Conservation (phyloP, 2,329 filamentous ascomycete species). For the Aspergillus sp. region DNA sequence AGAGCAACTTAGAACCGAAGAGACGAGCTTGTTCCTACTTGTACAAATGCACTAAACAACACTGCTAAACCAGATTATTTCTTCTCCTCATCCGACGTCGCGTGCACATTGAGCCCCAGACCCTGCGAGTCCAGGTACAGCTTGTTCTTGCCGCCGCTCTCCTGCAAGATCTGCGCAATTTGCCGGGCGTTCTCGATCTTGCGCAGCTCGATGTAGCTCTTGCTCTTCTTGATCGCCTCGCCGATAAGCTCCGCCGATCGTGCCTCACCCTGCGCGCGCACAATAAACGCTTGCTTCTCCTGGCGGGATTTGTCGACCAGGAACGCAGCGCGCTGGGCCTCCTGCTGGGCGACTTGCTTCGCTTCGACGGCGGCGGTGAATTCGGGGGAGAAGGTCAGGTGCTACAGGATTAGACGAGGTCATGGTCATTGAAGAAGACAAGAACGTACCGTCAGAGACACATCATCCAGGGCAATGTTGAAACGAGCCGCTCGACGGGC, state of each 20-base stretch:
- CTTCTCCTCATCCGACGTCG: constrained; percentile 18
- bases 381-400: constrained; percentile 60
- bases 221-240: constrained; percentile 98
- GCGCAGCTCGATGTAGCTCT: constrained; percentile 91
- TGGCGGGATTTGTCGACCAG: constrained; percentile 97
- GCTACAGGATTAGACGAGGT: constrained; percentile 29
- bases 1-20: too few species aligned
- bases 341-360: constrained; percentile 69
- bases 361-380: constrained; percentile 61
- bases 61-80: too few species aligned
- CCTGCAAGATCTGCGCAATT: constrained; percentile 82
- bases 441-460: constrained; percentile 73
- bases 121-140: constrained; percentile 87
- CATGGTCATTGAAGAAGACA: not conserved
- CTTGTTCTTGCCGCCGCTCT: constrained; percentile 80
- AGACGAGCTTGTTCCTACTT: too few species aligned
- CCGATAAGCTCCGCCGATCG: constrained; percentile 96
- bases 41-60: too few species aligned
- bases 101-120: constrained; percentile 74
- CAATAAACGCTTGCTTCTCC: constrained; percentile 98
- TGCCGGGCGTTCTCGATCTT: constrained; percentile 93
- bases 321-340: constrained; percentile 94
- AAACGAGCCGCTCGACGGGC: constrained; percentile 85
- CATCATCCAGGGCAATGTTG: constrained; percentile 95
- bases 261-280: constrained; percentile 97